Base-by-base conservation (phyloP, 2,329 filamentous ascomycete species). In the Gaeumannomyces tritici region DNA sequence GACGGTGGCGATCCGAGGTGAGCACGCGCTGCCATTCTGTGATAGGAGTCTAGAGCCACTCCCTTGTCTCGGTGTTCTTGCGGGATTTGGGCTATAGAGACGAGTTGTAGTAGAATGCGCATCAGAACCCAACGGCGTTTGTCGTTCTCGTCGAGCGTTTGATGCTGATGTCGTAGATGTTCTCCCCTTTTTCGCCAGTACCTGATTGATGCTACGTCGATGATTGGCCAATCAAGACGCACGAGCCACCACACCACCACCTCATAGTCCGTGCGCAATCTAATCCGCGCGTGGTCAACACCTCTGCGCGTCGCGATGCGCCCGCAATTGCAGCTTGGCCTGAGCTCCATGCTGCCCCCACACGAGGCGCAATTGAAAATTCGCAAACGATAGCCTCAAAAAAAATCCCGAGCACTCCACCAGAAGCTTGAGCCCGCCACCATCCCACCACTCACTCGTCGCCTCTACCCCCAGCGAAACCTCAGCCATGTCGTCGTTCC, bases 401-500 rank as follows among this genome's bases (percentile, higher is more conserved):
- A 47, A 51, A n/a, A n/a, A 51, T 4, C 21, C 42, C 21, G 18
- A 24, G 4, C 35, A 42, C 35, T 42, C 42, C 42, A 51, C 21
- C 31, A 33, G 18, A n/a, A 42, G 35, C 35, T n/a, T 51, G 42
- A 51, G 42, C n/a, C n/a, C n/a, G n/a, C n/a, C 42, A 2, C 42
- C 18, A 7, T 15, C 33, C 42, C 5, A 18, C 42, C 42, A 8
- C 9, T n/a, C 42, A 2, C 42, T 51, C n/a, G 5, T 21, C 9
- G 21, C 21, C 21, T n/a, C 5, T n/a, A 21, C 6, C 42, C 11
- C 3, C 13, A 21, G 7, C 42, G 21, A 51, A 51, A 21, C 42
- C 18, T 21, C 42, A 21, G 63, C 64, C 35, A 80, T 79, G 74
- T 80, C 79, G 63, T 76, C 78, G 65, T 75, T 79, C 76, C 73